Evolutionary conservation across 768 basidiomycete genomes (phyloP), one percentile per base, ranked within the genome.

Genomic region (Lentinula detonsa): DNA sequence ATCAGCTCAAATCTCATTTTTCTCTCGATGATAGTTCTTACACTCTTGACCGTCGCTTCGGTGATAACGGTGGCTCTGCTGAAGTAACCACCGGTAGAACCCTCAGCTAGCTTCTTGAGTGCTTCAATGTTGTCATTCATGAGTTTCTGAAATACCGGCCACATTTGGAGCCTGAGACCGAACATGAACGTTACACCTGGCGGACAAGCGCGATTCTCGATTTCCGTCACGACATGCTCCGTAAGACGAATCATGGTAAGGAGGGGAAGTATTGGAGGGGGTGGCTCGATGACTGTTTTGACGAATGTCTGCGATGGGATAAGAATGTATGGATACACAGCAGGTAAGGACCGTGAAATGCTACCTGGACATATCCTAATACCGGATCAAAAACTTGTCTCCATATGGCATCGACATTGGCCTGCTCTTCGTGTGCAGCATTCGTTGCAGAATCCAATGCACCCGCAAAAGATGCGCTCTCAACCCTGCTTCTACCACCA

Each of bases 371-470:
- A 69, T 96, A 97, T 59, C 92, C 90, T 61, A 96, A 74, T 4
- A 91, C 90, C 1, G 97, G 93, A 64, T 96, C 95, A 74, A 97
- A 85, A 43, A 97, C 84, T 68, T 92, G 90, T 71, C 94, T 96
- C 95, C 95, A 99, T 10, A 92, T 77, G 1, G 76, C 75, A 66
- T 86, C 84, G 34, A 88, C 73, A 10, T 75, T 79, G 9, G 80
- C 75, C 64, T 84, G 81, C 60, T 89, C 85, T 60, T 85, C 83
- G 72, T 86, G 89, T 39, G 78, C 74, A 57, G 74, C 76, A 46
- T 73, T 68, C 34, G 66, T 71, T 42, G 76, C 67, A 5, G 65
- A 68, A 31, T 54, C 69, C 31, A 71, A 66, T 49, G 75, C 70
- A 21, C 76, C 73, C 55, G 73, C 73, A 57, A 76, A 66, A 28